Base-by-base conservation (phyloP, 225 moss, liverwort and hornwort genomes). In the Climacium dendroides region DNA sequence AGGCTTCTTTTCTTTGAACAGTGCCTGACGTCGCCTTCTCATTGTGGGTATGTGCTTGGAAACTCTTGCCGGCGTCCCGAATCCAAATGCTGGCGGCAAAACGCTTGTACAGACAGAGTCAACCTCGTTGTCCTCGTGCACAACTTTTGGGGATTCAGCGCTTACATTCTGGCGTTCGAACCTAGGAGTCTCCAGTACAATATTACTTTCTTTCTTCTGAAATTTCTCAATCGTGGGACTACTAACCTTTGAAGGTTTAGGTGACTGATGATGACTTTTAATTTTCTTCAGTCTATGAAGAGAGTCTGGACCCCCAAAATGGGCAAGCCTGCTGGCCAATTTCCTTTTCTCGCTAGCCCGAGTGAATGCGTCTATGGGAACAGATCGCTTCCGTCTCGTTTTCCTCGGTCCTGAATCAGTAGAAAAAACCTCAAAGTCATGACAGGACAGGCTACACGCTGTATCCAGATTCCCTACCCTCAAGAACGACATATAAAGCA, bases 111-210 rank as follows among this genome's bases (percentile, higher is more conserved):
- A 93, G 48, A 76, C 67, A 37, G 90, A 93, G 71, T 91, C 89
- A 48, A 86, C 91, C 76, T 92, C 89, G 35, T 84, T 81, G 41
- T 86, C 90, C 60, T 85, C 83, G 34, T 57, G 78, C 67, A 60
- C 52, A 74, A 58, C 55, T 23, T 62, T 35, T 50, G 87, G 64
- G 82, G 75, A 61, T 28, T 87, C 85, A 48, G 53, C 69, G 50
- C 81, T 85, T 59, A 62, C 66, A 72, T 87, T 91, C 86, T 88
- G 91, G 83, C 93, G 91, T 37, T 91, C 91, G 32, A 91, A 89
- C 87, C 91, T 89, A 26, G 93, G 93, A 80, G 93, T 94, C 87
- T 94, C 93, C 39, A 89, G 89, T 43, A 94, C 91, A 83, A 91
- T 80, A 62, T 83, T 76, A 47, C 62, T 82, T 39, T 83, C 87